Percentiles rank a stretch among this genome's conserved stretches.
phyloP scores from a whole-genome alignment of 2,329 filamentous ascomycete species.

The Xylaria sp. region DNA sequence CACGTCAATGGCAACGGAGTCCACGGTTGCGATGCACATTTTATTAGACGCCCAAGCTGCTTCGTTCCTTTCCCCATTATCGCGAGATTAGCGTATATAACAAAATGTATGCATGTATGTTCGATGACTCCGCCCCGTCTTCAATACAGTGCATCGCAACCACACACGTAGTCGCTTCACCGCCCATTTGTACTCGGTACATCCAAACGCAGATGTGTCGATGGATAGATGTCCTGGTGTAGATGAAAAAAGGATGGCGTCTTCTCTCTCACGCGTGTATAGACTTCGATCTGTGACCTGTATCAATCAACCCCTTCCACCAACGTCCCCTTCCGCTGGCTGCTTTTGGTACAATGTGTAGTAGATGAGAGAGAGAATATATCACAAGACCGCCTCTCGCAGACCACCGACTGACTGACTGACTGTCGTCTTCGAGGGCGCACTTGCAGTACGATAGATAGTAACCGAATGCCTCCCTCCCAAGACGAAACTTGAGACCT shows the following conservation, averaged over 20 bases:
- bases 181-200: neutral
- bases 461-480: neutral
- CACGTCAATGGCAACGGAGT: neutral
- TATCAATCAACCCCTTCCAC: slow-evolving; percentile 16
- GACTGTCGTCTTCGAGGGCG: slow-evolving; percentile 2
- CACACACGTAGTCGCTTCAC: neutral
- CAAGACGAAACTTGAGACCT: slow-evolving; percentile 2
- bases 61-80: slow-evolving; percentile 1
- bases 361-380: slow-evolving; percentile 6
- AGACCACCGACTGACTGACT: too few relatives aligned
- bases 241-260: slow-evolving; percentile 16
- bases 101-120: neutral
- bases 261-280: slow-evolving; percentile 18
- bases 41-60: neutral
- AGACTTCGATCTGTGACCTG: slow-evolving; percentile 21
- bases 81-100: slow-evolving; percentile 7
- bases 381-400: neutral
- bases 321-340: slow-evolving; percentile 16
- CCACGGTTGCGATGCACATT: neutral
- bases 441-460: neutral
- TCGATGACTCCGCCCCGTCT: neutral
- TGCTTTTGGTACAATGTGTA: slow-evolving; percentile 26
- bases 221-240: slow-evolving; percentile 8
- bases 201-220: neutral
- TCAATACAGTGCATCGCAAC: neutral